These are phyloP conservation scores for Penicillium longicatenatum DNA, from an alignment of 495 filamentous ascomycete genomes.

Conservation along the genomic window DNA sequence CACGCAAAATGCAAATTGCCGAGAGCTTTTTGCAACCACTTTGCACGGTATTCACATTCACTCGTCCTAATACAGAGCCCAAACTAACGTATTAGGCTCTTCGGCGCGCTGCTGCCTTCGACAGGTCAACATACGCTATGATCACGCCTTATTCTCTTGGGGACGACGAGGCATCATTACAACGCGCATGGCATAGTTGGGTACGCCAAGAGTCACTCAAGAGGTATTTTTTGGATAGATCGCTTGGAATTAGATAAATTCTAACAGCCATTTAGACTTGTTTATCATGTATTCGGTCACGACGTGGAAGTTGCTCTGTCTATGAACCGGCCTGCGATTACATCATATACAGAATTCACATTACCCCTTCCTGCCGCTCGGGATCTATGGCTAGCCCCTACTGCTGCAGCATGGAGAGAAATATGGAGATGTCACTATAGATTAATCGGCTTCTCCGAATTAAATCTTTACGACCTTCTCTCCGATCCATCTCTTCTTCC, in stretches of 20 bases:
- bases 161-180: slow-evolving; percentile 40
- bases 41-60: slow-evolving; percentile 35
- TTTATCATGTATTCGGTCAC: slow-evolving; percentile 55
- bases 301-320: slow-evolving; percentile 59
- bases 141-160: slow-evolving; percentile 42
- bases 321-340: slow-evolving; percentile 48
- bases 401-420: slow-evolving; percentile 54
- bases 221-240: slow-evolving; percentile 10
- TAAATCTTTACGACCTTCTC: slow-evolving; percentile 20
- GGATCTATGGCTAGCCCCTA: slow-evolving; percentile 55
- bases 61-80: too few species aligned
- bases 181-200: slow-evolving; percentile 58
- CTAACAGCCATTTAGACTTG: slow-evolving; percentile 36
- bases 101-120: slow-evolving; percentile 32
- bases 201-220: slow-evolving; percentile 50
- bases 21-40: slow-evolving; percentile 55
- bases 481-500: slow-evolving; percentile 20
- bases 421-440: slow-evolving; percentile 35
- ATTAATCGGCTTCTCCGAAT: neutral
- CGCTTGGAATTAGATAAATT: neutral
- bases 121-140: slow-evolving; percentile 44
- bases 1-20: slow-evolving; percentile 64
- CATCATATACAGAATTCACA: slow-evolving; percentile 61
- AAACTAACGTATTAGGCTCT: slow-evolving; percentile 13
- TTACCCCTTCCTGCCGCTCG: slow-evolving; percentile 56